These are phyloP conservation scores for Plasmodium inui DNA, from an alignment of 169 alveolate species.

Conservation along the genomic window DNA sequence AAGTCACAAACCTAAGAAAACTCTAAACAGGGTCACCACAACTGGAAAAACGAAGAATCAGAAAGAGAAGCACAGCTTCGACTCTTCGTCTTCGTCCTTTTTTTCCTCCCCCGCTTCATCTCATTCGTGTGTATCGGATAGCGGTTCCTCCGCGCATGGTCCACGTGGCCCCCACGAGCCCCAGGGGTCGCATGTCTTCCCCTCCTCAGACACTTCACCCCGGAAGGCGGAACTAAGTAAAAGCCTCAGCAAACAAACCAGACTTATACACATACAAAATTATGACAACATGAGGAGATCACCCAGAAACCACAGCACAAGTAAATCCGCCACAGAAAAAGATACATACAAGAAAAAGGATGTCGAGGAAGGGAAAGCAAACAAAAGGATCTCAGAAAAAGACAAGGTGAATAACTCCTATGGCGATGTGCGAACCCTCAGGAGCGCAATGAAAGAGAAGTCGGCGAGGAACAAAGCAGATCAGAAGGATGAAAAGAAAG, in stretches of 20 bases:
- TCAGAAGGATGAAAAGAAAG: not conserved
- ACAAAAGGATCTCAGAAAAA: not conserved
- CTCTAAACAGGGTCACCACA: not conserved
- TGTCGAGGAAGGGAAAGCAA: not conserved
- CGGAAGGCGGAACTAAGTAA: not conserved
- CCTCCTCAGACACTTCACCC: not conserved
- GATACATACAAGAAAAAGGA: not conserved
- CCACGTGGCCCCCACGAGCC: not conserved
- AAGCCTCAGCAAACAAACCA: not conserved
- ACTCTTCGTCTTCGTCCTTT: slow-evolving; percentile 21
- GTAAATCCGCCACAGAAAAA: not conserved
- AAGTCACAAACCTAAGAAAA: not conserved
- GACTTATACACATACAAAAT: not conserved
- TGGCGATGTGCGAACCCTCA: not conserved
- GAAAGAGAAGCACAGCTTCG: slow-evolving; percentile 27
- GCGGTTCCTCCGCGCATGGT: not conserved
- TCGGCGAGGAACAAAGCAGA: not conserved
- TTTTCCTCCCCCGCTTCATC: not conserved
- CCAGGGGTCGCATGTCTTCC: not conserved
- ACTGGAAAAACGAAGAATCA: not conserved
- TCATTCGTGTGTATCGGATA: not conserved
- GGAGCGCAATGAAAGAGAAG: not conserved
- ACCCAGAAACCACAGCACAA: not conserved
- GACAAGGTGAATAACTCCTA: not conserved
- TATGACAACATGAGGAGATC: not conserved